phyloP scores from a whole-genome alignment of 192 early-diverging fungal species.

The Glomus cerebriforme region DNA sequence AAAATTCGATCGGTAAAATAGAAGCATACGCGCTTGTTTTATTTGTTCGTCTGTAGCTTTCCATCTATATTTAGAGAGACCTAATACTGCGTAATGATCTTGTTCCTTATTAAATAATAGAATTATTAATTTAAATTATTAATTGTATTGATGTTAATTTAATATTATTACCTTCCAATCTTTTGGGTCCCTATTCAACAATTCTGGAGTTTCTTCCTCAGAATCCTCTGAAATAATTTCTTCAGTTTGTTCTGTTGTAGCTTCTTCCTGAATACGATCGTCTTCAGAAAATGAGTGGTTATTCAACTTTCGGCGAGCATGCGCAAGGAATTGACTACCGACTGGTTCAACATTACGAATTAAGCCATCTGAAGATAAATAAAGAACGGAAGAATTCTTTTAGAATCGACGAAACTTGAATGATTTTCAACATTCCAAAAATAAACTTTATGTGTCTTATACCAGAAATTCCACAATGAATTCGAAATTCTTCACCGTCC shows the following conservation, averaged over 20 bases:
- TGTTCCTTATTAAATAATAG: conserved; percentile 48
- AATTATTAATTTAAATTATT: neutral
- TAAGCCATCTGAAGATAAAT: neutral
- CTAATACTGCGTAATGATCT: conserved; percentile 96
- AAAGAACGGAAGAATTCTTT: neutral
- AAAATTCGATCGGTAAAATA: neutral
- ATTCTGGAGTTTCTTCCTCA: conserved; percentile 67
- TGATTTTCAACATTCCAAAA: neutral
- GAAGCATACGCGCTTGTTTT: conserved; percentile 62
- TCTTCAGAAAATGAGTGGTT: conserved; percentile 66
- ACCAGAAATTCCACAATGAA: conserved; percentile 21
- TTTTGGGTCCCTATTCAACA: conserved; percentile 83
- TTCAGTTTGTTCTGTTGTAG: conserved; percentile 43
- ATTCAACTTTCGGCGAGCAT: conserved; percentile 61
- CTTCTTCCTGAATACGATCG: conserved; percentile 51
- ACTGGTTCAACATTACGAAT: conserved; percentile 50
- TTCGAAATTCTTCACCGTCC: neutral
- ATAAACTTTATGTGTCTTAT: neutral
- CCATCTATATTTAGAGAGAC: conserved; percentile 86
- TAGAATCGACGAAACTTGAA: neutral
- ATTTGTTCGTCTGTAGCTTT: conserved; percentile 92
- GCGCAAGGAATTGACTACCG: conserved; percentile 59
- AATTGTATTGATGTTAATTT: too few species aligned
- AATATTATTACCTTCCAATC: conserved; percentile 80
- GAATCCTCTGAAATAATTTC: conserved; percentile 44